Percentiles rank a stretch among this genome's conserved stretches.
These are phyloP conservation scores for Prillingera fragicola DNA, from an alignment of 1,284 basidiomycete genomes.

Conservation along the genomic window DNA sequence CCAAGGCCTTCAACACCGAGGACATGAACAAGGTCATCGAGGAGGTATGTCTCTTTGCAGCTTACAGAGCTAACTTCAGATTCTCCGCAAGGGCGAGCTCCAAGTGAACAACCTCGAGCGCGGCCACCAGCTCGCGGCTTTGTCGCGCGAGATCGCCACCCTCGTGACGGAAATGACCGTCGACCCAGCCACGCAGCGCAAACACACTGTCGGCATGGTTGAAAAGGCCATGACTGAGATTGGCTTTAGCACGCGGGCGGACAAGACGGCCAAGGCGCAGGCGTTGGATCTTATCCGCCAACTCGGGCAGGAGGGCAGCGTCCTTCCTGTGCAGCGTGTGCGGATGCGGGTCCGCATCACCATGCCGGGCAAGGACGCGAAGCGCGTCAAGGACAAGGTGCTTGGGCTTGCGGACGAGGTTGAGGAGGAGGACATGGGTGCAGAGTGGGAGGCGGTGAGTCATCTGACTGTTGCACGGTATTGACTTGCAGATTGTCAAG, in stretches of 20 bases:
- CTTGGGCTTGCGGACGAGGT: slow-evolving; percentile 70
- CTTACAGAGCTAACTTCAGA: slow-evolving; percentile 52
- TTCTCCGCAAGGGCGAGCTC: slow-evolving; percentile 90
- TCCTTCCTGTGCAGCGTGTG: slow-evolving; percentile 83
- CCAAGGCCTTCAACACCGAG: slow-evolving; percentile 81
- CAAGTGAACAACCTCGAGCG: slow-evolving; percentile 98
- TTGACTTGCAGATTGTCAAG: slow-evolving; percentile 61
- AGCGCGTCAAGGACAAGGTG: slow-evolving; percentile 66
- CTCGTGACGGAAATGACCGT: slow-evolving; percentile 92
- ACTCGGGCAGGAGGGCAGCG: slow-evolving; percentile 58
- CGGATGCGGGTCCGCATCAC: slow-evolving; percentile 85
- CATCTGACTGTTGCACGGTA: not conserved
- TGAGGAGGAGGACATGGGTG: slow-evolving; percentile 73
- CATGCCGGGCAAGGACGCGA: slow-evolving; percentile 68
- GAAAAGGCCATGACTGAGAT: slow-evolving; percentile 97
- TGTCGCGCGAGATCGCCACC: slow-evolving; percentile 89
- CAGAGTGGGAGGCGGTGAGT: slow-evolving; percentile 81
- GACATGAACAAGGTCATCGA: slow-evolving; percentile 70
- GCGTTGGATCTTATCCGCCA: slow-evolving; percentile 87
- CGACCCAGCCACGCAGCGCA: slow-evolving; percentile 79
- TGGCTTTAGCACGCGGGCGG: slow-evolving; percentile 81
- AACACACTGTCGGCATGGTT: slow-evolving; percentile 91
- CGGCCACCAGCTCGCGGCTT: slow-evolving; percentile 73
- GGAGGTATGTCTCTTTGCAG: slow-evolving; percentile 57
- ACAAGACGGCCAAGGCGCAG: slow-evolving; percentile 89